Evolutionary conservation across 768 basidiomycete species (phyloP), one percentile per base, ranked within the genome.

Genomic region (Lactarius psammicola): DNA sequence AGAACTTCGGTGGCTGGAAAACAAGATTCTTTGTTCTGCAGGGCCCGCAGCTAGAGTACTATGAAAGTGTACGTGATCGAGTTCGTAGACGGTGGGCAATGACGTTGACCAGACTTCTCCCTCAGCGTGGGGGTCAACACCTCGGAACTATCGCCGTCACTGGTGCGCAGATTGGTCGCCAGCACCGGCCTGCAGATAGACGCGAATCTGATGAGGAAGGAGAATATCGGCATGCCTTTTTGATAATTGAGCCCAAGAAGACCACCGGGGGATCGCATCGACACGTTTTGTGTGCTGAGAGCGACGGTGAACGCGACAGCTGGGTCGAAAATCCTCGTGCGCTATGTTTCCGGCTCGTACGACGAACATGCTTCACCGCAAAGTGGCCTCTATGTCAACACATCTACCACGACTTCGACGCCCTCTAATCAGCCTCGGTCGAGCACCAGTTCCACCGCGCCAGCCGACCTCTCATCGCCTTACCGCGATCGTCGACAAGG

Each of bases 1-100:
- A 98, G 80, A 97, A 94, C 73, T 98, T 98, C 77, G 97, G 97
- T 54, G 95, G 96, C 2, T 95, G 94, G 96, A 95, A 96, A 74
- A 94, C 94, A 30, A 84, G 97, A 51, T 99, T 88, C 76, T 98
- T 98, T 72, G 94, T 98, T 9, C 81, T 98, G 30, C 89, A 93
- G 75, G 94, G 95, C 0, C 88, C 93, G 3, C 84, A 90, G 1
- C 81, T 98, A 59, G 93, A 96, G 73, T 99, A 98, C 76, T 99
- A 92, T 72, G 97, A 98, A 77, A 88, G 86, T 72, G 96, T 98
- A 77, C 79, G 94, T 85, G n/a, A 66, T 34, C 36, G 38, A 30
- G n/a, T 51, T 62, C 53, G 42, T 55, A 28, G 9, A 38, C 57
- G 40, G 38, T 61, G 63, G 8, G 7, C n/a, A n/a, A 30, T 31